Evolutionary conservation across 257 asterid genomes (phyloP).

Genomic region (Solanum okadae): DNA sequence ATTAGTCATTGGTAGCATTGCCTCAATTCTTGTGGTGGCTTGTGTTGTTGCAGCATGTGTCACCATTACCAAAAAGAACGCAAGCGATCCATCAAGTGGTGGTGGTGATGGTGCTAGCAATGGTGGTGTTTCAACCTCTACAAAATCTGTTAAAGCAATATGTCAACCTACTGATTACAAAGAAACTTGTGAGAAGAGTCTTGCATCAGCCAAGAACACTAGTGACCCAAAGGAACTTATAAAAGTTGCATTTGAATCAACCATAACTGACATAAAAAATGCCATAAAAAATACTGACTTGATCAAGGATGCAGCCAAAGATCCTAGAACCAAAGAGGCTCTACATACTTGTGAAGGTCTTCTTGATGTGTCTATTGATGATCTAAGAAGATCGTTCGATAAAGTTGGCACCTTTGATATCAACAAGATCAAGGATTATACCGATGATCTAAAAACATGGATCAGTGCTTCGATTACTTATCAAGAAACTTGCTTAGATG

Average conservation of each 20-base stretch:
- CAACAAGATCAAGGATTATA: conserved; percentile 4
- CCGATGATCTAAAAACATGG: conserved; percentile 43
- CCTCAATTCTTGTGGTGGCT: conserved; percentile 48
- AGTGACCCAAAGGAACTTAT: conserved; percentile 48
- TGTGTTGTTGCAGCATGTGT: conserved; percentile 30
- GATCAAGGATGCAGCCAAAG: conserved; percentile 34
- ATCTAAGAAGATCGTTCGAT: conserved; percentile 29
- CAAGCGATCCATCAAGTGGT: neutral
- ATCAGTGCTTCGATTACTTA: conserved; percentile 51
- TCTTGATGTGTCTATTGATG: conserved; percentile 41
- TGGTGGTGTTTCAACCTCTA: neutral
- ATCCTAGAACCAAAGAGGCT: conserved; percentile 42
- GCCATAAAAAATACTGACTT: conserved; percentile 28
- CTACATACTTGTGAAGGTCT: conserved; percentile 33
- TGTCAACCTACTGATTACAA: conserved; percentile 59
- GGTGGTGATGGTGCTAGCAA: neutral
- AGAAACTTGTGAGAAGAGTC: conserved; percentile 38
- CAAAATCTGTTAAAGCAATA: conserved; percentile 31
- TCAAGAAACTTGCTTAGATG: conserved; percentile 72
- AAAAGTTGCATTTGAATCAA: conserved; percentile 26
- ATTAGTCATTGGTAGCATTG: conserved; percentile 19
- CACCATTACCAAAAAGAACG: neutral
- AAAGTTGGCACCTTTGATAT: conserved; percentile 18
- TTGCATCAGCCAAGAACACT: conserved; percentile 34
- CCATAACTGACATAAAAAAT: conserved; percentile 17